Conservation (phyloP, 345 rosid species). For the Cardiospermum halicacabum region DNA sequence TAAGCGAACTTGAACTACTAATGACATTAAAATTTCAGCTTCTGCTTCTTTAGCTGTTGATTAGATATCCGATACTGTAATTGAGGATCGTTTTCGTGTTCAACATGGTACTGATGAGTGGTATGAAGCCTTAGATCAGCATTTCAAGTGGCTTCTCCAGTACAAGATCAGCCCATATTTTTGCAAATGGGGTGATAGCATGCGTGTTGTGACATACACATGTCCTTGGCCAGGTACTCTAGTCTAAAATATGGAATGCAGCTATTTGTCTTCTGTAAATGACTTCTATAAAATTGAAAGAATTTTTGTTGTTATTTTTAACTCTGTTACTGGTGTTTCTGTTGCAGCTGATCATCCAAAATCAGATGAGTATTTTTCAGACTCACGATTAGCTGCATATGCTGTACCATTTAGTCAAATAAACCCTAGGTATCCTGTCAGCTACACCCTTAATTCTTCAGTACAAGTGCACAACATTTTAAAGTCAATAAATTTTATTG, state of each 20-base stretch:
- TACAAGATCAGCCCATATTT: constrained; percentile 91
- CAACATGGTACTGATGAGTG: constrained; percentile 80
- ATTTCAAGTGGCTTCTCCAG: constrained; percentile 96
- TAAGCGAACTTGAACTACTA: no score
- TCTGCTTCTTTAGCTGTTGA: constrained; percentile 26
- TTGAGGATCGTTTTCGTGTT: constrained; percentile 93
- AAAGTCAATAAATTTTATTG: constrained; percentile 29
- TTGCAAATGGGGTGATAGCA: constrained; percentile 88
- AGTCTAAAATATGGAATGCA: constrained; percentile 8
- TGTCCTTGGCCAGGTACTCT: constrained; percentile 93
- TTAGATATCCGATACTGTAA: constrained; percentile 91
- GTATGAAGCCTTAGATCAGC: constrained; percentile 70
- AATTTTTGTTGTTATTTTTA: constrained; percentile 7
- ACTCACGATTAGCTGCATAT: constrained; percentile 89
- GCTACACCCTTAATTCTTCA: constrained; percentile 27
- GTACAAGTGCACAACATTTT: constrained; percentile 19
- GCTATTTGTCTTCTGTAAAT: constrained; percentile 2
- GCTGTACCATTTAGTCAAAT: constrained; percentile 75
- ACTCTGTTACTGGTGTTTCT: constrained; percentile 9
- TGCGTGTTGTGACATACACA: constrained; percentile 95
- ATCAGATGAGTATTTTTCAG: constrained; percentile 82
- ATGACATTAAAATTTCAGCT: constrained; percentile 1
- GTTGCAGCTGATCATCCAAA: constrained; percentile 84
- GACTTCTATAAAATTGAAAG: not conserved
- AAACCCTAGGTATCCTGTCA: constrained; percentile 53